Conservation (phyloP, 2,329 filamentous ascomycete species). For the Aaosphaeria arxii region DNA sequence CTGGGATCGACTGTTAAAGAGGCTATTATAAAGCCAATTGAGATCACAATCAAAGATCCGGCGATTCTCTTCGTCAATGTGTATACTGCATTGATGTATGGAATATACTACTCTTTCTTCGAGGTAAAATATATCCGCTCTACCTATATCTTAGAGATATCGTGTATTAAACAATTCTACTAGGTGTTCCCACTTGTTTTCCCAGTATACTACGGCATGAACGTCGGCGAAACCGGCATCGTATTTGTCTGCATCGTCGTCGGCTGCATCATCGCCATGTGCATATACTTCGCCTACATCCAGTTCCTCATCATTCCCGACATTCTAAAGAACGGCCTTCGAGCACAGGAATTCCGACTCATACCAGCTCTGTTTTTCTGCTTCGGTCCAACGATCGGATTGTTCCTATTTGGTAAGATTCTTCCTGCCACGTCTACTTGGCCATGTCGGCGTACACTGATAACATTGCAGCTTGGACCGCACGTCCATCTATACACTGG, state of each 20-base stretch:
- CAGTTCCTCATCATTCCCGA: slow-evolving; percentile 13
- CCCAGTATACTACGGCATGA: slow-evolving; percentile 16
- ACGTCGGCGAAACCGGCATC: slow-evolving; percentile 12
- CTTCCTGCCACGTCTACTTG: not conserved
- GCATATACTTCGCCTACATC: slow-evolving; percentile 14
- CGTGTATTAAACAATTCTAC: not conserved
- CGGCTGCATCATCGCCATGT: slow-evolving; percentile 14
- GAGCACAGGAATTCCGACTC: slow-evolving; percentile 11
- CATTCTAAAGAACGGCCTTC: slow-evolving; percentile 8
- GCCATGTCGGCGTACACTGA: not conserved
- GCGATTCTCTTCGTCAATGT: slow-evolving; percentile 14
- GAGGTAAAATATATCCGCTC: slow-evolving; percentile 4
- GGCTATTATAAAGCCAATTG: slow-evolving; percentile 58
- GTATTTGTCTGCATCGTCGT: slow-evolving; percentile 18
- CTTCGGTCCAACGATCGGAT: slow-evolving; percentile 10
- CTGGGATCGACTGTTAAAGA: slow-evolving; percentile 49
- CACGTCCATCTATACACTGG: slow-evolving; percentile 57
- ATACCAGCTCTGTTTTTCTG: slow-evolving; percentile 9
- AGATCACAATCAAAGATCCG: slow-evolving; percentile 41
- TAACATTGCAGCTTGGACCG: slow-evolving; percentile 48
- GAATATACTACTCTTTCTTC: slow-evolving; percentile 22
- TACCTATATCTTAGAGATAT: not conserved
- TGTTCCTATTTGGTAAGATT: slow-evolving; percentile 15
- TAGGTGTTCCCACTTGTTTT: slow-evolving; percentile 19
- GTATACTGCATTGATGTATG: slow-evolving; percentile 20